Evolutionary conservation across 768 basidiomycete genomes (phyloP).

Genomic region (Termitomyces sp.): DNA sequence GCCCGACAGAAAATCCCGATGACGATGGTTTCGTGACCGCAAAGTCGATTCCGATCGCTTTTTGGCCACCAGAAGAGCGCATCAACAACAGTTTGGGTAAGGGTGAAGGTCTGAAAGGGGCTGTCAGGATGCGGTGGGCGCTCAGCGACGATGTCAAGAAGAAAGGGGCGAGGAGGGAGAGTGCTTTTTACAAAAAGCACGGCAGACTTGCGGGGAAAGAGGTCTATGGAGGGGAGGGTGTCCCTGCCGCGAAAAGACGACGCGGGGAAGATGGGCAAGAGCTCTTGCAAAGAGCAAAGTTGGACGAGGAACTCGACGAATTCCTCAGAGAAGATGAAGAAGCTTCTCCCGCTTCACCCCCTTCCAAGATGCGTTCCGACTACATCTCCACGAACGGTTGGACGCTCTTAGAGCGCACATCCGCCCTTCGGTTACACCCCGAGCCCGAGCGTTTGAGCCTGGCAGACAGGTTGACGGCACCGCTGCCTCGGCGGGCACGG

Average conservation of each 20-base stretch:
- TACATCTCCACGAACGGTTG: constrained; percentile 48
- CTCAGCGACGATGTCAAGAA: constrained; percentile 69
- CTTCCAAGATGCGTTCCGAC: constrained; percentile 69
- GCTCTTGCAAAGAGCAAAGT: constrained; percentile 31
- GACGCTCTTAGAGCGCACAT: constrained; percentile 56
- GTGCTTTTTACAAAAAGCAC: constrained; percentile 77
- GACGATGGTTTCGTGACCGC: constrained; percentile 58
- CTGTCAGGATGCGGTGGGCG: constrained; percentile 77
- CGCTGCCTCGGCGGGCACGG: constrained; percentile 39
- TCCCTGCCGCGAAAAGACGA: constrained; percentile 30
- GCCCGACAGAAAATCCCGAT: constrained; percentile 46
- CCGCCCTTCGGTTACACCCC: constrained; percentile 36
- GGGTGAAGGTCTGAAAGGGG: constrained; percentile 62
- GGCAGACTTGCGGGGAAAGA: constrained; percentile 65
- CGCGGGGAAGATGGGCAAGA: constrained; percentile 30
- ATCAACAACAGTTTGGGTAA: constrained; percentile 70
- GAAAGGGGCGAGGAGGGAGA: constrained; percentile 66
- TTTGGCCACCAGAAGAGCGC: constrained; percentile 80
- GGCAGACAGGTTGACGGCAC: constrained; percentile 42
- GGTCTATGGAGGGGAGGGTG: constrained; percentile 22
- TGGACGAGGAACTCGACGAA: constrained; percentile 68
- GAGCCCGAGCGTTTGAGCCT: constrained; percentile 26
- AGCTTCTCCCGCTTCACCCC: constrained; percentile 38
- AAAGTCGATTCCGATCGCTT: constrained; percentile 63
- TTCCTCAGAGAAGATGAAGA: constrained; percentile 52